Percentiles rank a stretch among this genome's conserved stretches.
These are phyloP conservation scores for Calonectria pseudoreteaudii DNA, from an alignment of 2,329 filamentous ascomycete species.

Conservation along the genomic window DNA sequence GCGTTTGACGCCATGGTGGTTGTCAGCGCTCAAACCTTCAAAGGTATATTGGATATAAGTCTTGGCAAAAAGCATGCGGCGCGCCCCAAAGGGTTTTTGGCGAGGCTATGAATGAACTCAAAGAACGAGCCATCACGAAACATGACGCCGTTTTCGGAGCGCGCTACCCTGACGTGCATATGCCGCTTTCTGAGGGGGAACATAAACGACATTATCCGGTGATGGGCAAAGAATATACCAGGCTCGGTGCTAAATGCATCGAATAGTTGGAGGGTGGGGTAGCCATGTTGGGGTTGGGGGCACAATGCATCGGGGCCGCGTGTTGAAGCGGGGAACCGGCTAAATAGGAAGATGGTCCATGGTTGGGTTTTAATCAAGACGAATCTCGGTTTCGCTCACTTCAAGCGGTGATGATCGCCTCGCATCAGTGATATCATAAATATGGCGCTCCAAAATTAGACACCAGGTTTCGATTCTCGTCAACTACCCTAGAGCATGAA, in stretches of 20 bases:
- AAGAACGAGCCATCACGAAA: neutral
- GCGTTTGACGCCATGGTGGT: slow-evolving; percentile 35
- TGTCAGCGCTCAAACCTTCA: neutral
- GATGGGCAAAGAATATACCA: slow-evolving; percentile 1
- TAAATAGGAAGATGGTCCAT: neutral
- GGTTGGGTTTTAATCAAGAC: neutral
- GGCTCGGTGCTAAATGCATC: neutral
- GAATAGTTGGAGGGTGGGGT: neutral
- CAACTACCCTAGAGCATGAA: neutral
- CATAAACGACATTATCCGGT: slow-evolving; percentile 1
- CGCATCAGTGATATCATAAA: neutral
- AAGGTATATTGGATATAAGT: neutral
- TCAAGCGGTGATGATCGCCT: no score
- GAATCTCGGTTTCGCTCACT: neutral
- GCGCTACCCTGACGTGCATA: slow-evolving; percentile 1
- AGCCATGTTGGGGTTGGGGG: neutral
- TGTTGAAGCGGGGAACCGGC: neutral
- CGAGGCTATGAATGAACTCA: neutral
- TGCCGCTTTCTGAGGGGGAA: neutral
- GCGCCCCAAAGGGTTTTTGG: no score
- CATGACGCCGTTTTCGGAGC: neutral
- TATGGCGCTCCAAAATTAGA: neutral
- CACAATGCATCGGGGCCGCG: neutral
- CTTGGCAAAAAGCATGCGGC: neutral
- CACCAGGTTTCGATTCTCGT: neutral